Evolutionary conservation across 139 green algal species (phyloP), one percentile per base, ranked within the genome.

Genomic region (Chlorokybus atmophyticus): DNA sequence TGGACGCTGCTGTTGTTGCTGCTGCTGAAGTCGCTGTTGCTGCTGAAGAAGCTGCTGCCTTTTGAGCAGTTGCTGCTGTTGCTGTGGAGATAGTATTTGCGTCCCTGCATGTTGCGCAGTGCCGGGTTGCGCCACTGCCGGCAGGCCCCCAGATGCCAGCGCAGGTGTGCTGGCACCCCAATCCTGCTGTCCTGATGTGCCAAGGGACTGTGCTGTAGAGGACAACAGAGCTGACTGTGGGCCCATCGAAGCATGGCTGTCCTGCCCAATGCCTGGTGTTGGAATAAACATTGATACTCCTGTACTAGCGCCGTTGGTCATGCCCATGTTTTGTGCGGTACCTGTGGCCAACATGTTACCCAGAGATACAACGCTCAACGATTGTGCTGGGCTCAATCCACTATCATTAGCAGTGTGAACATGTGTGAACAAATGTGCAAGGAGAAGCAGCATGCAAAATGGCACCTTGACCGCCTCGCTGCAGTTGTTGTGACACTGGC

Each of bases 1-100:
- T 60, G 8, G 44, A 41, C 57, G 54, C 23, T 30, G 23, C 40
- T 62, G 54, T 35, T 32, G 5, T 6, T 50, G 32, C 62, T 57
- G 32, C 40, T 48, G 24, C 19, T 26, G 7, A 30, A 55, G 21
- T 3, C 52, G 31, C 53, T 68, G 53, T 24, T 55, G 52, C 32
- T 64, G 52, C 52, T 60, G 14, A 26, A 17, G 23, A 30, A 58
- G 27, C 32, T 58, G 35, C 50, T 35, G 50, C 50, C 40, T 24
- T n/a, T 35, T 32, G 25, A 4, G 5, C 50, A 47, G 50, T 8
- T 61, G 54, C 31, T 56, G 54, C 54, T 38, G 7, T 19, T 61
- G 24, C 24, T 59, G 8, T 10, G 17, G 14, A 17, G 48, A 17
- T 41, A 42, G 24, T 17, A 14, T 55, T 52, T 17, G 21, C 23